These are phyloP conservation scores for Mucor velutinosus DNA, from an alignment of 371 early-diverging fungal genomes.

Conservation along the genomic window DNA sequence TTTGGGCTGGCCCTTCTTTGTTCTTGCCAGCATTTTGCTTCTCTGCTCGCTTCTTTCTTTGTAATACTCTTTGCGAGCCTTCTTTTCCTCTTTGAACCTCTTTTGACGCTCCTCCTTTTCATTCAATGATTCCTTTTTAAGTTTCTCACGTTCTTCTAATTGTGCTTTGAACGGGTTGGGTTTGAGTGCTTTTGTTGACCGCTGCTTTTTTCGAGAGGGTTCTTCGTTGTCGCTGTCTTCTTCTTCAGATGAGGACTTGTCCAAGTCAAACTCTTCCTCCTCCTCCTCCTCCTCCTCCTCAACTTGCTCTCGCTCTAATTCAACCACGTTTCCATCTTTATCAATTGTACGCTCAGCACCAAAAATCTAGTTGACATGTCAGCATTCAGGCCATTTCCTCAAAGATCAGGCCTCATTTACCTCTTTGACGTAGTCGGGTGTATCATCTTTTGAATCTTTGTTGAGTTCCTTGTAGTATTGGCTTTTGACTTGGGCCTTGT, in stretches of 20 bases:
- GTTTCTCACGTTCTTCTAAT: constrained; percentile 51
- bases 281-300: constrained; percentile 13
- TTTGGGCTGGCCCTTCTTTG: constrained; percentile 65
- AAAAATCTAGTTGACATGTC: constrained; percentile 49
- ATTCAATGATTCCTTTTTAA: constrained; percentile 43
- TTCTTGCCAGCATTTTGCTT: constrained; percentile 59
- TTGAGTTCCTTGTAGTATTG: constrained; percentile 55
- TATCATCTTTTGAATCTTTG: constrained; percentile 34
- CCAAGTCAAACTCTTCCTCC: constrained; percentile 34
- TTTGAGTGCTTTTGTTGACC: constrained; percentile 29
- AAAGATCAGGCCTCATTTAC: constrained; percentile 18
- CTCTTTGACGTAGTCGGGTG: constrained; percentile 57
- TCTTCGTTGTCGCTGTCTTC: constrained; percentile 26
- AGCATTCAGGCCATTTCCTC: background rate
- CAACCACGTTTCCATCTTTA: constrained; percentile 59
- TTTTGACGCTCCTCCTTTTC: constrained; percentile 37
- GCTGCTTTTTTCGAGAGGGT: constrained; percentile 9
- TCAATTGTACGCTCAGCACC: constrained; percentile 59
- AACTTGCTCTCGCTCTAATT: constrained; percentile 32
- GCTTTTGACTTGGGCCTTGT: constrained; percentile 64
- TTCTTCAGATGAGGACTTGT: constrained; percentile 29
- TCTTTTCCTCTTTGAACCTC: constrained; percentile 42
- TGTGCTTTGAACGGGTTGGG: constrained; percentile 67
- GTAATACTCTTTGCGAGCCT: constrained; percentile 56
- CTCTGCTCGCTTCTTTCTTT: constrained; percentile 59